Conservation (phyloP, 805 yeast genomes). For the Suhomyces sp. region DNA sequence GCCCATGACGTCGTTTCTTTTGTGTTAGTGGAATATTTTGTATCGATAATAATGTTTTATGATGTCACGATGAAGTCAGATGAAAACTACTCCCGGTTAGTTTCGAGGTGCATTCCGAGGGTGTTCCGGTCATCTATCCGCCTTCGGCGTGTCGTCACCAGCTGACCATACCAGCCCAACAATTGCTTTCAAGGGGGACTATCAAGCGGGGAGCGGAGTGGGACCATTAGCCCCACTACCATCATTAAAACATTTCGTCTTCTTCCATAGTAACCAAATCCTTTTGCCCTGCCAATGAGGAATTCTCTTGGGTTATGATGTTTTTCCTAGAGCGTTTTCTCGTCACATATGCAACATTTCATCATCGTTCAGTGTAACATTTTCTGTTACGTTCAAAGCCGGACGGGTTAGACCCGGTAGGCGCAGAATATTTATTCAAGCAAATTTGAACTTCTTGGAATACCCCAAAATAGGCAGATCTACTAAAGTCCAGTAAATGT, state of each 20-base stretch:
- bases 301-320: not conserved
- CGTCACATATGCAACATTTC: slow-evolving; percentile 4
- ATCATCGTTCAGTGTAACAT: not conserved
- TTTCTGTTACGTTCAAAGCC: not conserved
- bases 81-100: not conserved
- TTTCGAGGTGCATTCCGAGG: not conserved
- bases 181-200: not conserved
- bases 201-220: not conserved
- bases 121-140: not conserved
- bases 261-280: not conserved
- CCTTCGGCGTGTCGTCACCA: not conserved
- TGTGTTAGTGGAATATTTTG: not conserved
- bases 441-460: not conserved
- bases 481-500: not conserved
- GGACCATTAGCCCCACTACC: not conserved
- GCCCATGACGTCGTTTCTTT: slow-evolving; percentile 4
- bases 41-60: not conserved
- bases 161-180: not conserved
- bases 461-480: not conserved
- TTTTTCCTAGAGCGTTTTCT: not conserved
- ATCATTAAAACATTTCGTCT: not conserved
- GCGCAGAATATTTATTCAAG: not conserved
- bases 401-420: not conserved
- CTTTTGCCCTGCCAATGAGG: not conserved
- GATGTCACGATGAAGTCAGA: slow-evolving; percentile 8